Percentiles rank a stretch among this genome's conserved stretches.
These are phyloP conservation scores for Fusarium brevicatenulatum DNA, from an alignment of 2,329 filamentous ascomycete species.

Conservation along the genomic window DNA sequence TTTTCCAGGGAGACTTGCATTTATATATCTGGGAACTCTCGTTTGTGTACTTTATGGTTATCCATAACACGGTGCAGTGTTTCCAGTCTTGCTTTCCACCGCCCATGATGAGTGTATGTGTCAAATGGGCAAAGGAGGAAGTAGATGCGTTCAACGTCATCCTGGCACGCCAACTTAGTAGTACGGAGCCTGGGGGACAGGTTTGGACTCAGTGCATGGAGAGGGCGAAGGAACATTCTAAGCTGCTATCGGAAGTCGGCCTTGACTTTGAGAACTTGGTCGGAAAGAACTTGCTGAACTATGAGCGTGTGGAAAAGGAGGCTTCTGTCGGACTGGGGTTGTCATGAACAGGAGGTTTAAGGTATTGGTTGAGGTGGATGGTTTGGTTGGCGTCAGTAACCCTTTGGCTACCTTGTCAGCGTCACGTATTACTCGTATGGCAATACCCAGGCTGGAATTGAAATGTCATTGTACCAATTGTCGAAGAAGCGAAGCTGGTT, in stretches of 20 bases:
- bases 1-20: conserved; percentile 93
- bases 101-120: conserved; percentile 89
- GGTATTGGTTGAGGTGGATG: neutral
- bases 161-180: conserved; percentile 85
- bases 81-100: conserved; percentile 90
- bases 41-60: conserved; percentile 94
- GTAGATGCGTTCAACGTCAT: conserved; percentile 90
- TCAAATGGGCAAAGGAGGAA: conserved; percentile 98
- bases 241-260: conserved; percentile 83
- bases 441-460: conserved; percentile 29
- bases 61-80: conserved; percentile 90
- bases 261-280: conserved; percentile 89
- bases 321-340: conserved; percentile 47
- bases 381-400: conserved; percentile 9
- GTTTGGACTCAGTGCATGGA: conserved; percentile 87
- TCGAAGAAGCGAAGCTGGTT: neutral
- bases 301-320: conserved; percentile 30
- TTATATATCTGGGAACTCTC: conserved; percentile 95
- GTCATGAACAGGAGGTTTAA: conserved; percentile 32
- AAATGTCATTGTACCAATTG: conserved; percentile 1
- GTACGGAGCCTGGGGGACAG: conserved; percentile 78
- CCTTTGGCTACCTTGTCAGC: conserved; percentile 34
- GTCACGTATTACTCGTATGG: conserved; percentile 1
- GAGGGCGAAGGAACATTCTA: conserved; percentile 81
- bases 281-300: conserved; percentile 62